Evolutionary conservation across 2,329 filamentous ascomycete genomes (phyloP).

Genomic region (Epichloe glyceriae): DNA sequence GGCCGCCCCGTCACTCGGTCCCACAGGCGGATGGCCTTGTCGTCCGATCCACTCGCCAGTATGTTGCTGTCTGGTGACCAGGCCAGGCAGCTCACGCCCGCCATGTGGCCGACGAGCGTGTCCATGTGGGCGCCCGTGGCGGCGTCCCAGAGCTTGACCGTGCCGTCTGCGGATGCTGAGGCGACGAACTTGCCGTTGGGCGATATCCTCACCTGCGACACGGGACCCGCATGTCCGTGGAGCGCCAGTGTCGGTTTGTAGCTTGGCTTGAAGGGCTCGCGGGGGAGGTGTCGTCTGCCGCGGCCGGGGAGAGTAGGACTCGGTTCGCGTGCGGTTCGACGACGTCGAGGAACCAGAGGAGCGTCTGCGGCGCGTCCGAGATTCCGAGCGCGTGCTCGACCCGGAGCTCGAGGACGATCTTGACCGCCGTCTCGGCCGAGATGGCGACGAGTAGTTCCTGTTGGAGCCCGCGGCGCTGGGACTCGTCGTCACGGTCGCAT

Average conservation of each 20-base stretch:
- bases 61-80: slow-evolving; percentile 86
- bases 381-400: slow-evolving; percentile 26
- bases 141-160: slow-evolving; percentile 84
- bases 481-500: slow-evolving; percentile 7
- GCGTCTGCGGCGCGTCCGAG: slow-evolving; percentile 17
- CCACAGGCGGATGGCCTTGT: slow-evolving; percentile 93
- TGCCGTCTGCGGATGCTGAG: slow-evolving; percentile 77
- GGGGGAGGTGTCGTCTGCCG: slow-evolving; percentile 23
- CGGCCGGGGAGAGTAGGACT: slow-evolving; percentile 6
- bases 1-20: slow-evolving; percentile 52
- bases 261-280: slow-evolving; percentile 44
- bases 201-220: slow-evolving; percentile 81
- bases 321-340: slow-evolving; percentile 16
- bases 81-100: slow-evolving; percentile 82
- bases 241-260: slow-evolving; percentile 61
- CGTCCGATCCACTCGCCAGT: slow-evolving; percentile 83
- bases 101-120: slow-evolving; percentile 84
- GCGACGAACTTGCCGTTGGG: slow-evolving; percentile 85
- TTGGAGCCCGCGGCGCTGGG: slow-evolving; percentile 12
- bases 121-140: slow-evolving; percentile 66
- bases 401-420: slow-evolving; percentile 21
- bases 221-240: slow-evolving; percentile 62
- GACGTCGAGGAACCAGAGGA: slow-evolving; percentile 18
- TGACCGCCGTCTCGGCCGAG: slow-evolving; percentile 18
- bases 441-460: slow-evolving; percentile 15